A percentile compares a stretch with the other conserved stretches of the same genome.
phyloP scores from a whole-genome alignment of 768 basidiomycete species.

The Russula brevipes region DNA sequence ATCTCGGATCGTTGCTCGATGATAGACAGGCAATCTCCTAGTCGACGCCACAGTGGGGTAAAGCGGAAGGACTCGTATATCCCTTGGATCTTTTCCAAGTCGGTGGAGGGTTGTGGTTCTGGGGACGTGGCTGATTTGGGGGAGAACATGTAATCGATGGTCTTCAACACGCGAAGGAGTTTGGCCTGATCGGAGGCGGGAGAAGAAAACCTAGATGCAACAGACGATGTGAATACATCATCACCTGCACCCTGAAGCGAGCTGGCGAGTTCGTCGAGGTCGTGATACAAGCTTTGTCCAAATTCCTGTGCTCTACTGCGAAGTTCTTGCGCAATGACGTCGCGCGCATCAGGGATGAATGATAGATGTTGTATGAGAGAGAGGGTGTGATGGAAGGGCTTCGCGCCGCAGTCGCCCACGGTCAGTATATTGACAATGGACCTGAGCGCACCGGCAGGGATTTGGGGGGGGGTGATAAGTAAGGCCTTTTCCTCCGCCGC shows the following conservation, averaged over 20 bases:
- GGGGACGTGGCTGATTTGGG: constrained; percentile 43
- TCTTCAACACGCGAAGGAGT: constrained; percentile 89
- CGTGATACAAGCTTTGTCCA: constrained; percentile 64
- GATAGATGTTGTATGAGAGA: constrained; percentile 91
- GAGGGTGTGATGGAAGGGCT: constrained; percentile 93
- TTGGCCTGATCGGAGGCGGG: constrained; percentile 96
- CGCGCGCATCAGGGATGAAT: constrained; percentile 79
- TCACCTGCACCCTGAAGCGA: constrained; percentile 54
- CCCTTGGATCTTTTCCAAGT: constrained; percentile 74
- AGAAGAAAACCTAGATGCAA: constrained; percentile 87
- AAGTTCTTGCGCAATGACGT: constrained; percentile 85
- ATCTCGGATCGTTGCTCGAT: constrained; percentile 77
- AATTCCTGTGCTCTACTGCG: constrained; percentile 82
- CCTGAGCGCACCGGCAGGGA: constrained; percentile 79
- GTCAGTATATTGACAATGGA: constrained; percentile 96
- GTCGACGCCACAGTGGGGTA: constrained; percentile 77
- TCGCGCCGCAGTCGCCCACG: constrained; percentile 92
- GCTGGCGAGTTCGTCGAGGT: constrained; percentile 69
- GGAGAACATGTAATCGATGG: constrained; percentile 94
- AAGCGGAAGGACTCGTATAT: constrained; percentile 94
- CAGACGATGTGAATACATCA: constrained; percentile 56
- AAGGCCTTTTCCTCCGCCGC: constrained; percentile 42
- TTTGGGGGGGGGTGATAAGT: constrained; percentile 70
- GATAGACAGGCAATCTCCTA: constrained; percentile 83
- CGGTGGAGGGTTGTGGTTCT: constrained; percentile 41